phyloP scores from a whole-genome alignment of 805 yeast species.

The Cyberlindnera petersonii region DNA sequence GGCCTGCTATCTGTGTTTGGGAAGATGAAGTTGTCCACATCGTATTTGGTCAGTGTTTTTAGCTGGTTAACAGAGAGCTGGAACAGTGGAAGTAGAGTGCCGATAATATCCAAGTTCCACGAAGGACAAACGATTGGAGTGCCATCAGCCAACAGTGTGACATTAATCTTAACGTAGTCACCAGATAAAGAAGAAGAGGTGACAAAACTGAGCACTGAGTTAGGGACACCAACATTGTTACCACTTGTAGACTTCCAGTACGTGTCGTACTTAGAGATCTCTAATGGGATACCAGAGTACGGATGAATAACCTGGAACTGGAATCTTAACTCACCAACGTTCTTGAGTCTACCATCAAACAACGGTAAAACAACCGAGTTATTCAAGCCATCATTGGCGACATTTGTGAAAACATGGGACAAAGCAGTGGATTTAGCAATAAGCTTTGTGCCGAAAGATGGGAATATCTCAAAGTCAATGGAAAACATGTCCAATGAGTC shows the following conservation, averaged over 20 bases:
- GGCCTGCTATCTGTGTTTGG: slow-evolving; percentile 7
- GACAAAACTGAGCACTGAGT: slow-evolving; percentile 59
- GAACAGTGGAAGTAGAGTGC: slow-evolving; percentile 56
- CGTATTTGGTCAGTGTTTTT: slow-evolving; percentile 29
- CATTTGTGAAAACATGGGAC: slow-evolving; percentile 44
- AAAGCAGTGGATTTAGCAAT: slow-evolving; percentile 86
- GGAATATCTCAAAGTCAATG: slow-evolving; percentile 85
- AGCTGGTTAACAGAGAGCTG: slow-evolving; percentile 42
- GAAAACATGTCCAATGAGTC: slow-evolving; percentile 71
- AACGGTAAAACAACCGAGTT: slow-evolving; percentile 57
- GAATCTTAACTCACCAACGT: slow-evolving; percentile 76
- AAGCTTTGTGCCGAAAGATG: slow-evolving; percentile 89
- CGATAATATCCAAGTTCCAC: slow-evolving; percentile 48
- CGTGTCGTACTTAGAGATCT: slow-evolving; percentile 88
- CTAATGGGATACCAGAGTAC: slow-evolving; percentile 78
- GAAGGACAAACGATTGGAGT: slow-evolving; percentile 79
- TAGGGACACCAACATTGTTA: slow-evolving; percentile 26
- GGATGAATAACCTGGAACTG: slow-evolving; percentile 83
- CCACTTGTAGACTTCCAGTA: slow-evolving; percentile 92
- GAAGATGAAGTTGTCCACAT: slow-evolving; percentile 21
- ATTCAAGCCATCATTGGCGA: slow-evolving; percentile 34
- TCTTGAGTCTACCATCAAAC: slow-evolving; percentile 73
- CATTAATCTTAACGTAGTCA: slow-evolving; percentile 62
- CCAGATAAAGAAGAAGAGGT: slow-evolving; percentile 91
- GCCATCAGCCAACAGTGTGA: slow-evolving; percentile 75